Evolutionary conservation across 139 green algal genomes (phyloP).

Genomic region (Gonium pectorale): DNA sequence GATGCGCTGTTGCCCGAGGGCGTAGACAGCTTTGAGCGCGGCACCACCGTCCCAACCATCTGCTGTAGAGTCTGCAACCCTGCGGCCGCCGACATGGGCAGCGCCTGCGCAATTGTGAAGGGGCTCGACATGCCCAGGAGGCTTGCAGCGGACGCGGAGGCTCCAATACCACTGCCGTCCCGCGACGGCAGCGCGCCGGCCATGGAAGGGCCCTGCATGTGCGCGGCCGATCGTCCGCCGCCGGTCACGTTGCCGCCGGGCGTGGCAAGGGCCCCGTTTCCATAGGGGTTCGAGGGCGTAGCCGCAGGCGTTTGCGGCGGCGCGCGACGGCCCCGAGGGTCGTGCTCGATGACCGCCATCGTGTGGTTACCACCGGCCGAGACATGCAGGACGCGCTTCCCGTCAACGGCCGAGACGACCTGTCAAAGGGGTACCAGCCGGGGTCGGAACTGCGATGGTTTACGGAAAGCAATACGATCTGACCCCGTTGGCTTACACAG

Average conservation of each 20-base stretch:
- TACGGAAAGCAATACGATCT: too few species aligned
- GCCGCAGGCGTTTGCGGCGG: background rate
- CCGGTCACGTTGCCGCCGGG: background rate
- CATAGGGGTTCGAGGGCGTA: background rate
- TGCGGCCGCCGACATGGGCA: constrained; percentile 11
- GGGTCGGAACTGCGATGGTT: too few species aligned
- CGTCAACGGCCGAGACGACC: constrained; percentile 51
- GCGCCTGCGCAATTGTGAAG: constrained; percentile 9
- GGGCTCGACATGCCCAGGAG: background rate
- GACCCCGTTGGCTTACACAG: too few species aligned
- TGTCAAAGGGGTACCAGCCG: too few species aligned
- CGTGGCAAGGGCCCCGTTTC: background rate
- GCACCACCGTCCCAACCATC: constrained; percentile 21
- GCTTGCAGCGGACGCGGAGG: background rate
- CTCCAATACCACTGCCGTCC: too few species aligned
- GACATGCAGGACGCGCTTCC: constrained; percentile 67
- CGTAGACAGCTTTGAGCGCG: background rate
- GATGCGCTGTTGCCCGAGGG: background rate
- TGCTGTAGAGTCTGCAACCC: constrained; percentile 35
- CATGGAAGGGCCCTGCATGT: too few species aligned
- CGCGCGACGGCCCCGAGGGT: background rate
- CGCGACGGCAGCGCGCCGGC: too few species aligned
- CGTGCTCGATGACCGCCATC: constrained; percentile 77
- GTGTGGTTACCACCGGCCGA: constrained; percentile 74
- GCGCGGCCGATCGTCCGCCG: too few species aligned